Evolutionary conservation across 371 early-diverging fungal genomes (phyloP).

Genomic region (Mortierella polycephala): DNA sequence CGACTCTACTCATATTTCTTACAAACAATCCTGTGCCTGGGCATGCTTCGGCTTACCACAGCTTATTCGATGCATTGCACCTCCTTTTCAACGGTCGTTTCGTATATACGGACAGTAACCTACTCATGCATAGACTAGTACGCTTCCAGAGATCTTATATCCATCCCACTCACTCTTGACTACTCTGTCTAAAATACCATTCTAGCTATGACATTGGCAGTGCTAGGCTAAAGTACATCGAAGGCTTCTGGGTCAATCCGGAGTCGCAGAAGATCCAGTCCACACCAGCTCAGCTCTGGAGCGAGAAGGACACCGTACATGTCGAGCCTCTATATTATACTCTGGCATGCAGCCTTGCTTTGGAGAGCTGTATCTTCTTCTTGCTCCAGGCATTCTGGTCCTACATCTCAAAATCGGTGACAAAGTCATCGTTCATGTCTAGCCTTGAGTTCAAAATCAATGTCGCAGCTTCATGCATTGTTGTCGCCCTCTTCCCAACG

Average conservation of each 20-base stretch:
- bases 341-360: constrained; percentile 29
- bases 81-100: too few relatives aligned
- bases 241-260: constrained; percentile 47
- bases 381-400: constrained; percentile 38
- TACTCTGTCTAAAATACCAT: not conserved
- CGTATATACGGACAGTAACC: too few relatives aligned
- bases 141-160: too few relatives aligned
- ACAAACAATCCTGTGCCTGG: too few relatives aligned
- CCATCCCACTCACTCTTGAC: not conserved
- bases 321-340: constrained; percentile 49
- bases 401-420: constrained; percentile 37
- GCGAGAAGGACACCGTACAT: constrained; percentile 9
- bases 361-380: constrained; percentile 34
- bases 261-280: constrained; percentile 24
- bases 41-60: too few relatives aligned
- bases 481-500: constrained; percentile 21
- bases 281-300: constrained; percentile 34
- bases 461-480: constrained; percentile 19
- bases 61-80: too few relatives aligned
- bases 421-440: constrained; percentile 37
- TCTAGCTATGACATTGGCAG: constrained; percentile 39
- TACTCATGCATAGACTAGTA: too few relatives aligned
- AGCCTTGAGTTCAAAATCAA: constrained; percentile 43
- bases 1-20: too few relatives aligned
- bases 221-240: constrained; percentile 39